Evolutionary conservation across 2,329 filamentous ascomycete species (phyloP).

Genomic region (Aspergillus nomiae): DNA sequence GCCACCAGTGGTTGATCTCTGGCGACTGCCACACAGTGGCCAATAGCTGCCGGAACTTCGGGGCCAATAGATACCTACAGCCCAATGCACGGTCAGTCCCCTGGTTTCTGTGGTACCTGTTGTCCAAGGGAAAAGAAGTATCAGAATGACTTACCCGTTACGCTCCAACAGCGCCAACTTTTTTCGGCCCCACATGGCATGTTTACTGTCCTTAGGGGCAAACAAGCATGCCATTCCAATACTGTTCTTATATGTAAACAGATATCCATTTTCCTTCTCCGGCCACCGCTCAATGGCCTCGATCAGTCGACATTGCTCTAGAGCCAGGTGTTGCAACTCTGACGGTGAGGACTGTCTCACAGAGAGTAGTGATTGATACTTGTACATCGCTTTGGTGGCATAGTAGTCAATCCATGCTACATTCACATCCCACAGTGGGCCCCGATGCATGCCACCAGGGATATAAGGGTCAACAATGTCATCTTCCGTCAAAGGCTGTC

Average conservation of each 20-base stretch:
- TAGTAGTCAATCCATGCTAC: conserved; percentile 75
- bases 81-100: neutral
- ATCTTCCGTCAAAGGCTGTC: conserved; percentile 55
- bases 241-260: conserved; percentile 73
- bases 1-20: conserved; percentile 81
- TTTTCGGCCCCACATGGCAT: conserved; percentile 76
- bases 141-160: conserved; percentile 65
- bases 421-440: conserved; percentile 73
- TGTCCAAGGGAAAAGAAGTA: neutral
- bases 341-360: conserved; percentile 53
- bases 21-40: conserved; percentile 72
- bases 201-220: conserved; percentile 71
- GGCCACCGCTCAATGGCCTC: conserved; percentile 76
- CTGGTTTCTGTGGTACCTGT: neutral
- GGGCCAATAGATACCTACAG: conserved; percentile 78
- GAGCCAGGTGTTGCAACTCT: conserved; percentile 64
- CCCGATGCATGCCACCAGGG: conserved; percentile 69
- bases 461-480: conserved; percentile 76
- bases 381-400: conserved; percentile 77
- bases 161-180: conserved; percentile 79
- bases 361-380: conserved; percentile 67
- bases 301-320: conserved; percentile 74
- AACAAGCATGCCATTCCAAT: conserved; percentile 77
- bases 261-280: conserved; percentile 66
- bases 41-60: conserved; percentile 73